phyloP scores from a whole-genome alignment of 2,329 filamentous ascomycete genomes.

The Elsinoe arachidis region DNA sequence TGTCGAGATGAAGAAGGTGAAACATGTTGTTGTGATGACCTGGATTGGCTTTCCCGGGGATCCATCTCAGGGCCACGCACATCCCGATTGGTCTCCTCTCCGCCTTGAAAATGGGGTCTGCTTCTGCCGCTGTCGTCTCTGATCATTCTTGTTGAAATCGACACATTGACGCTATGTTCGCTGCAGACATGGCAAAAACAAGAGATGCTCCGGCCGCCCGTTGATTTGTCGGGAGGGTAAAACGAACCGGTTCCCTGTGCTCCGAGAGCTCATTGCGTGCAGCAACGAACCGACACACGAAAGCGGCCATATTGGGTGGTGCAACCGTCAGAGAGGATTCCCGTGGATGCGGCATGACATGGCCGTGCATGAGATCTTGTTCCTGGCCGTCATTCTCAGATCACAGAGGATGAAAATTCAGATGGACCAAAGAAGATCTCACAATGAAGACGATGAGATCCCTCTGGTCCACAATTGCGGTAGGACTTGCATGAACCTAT shows the following conservation, averaged over 20 bases:
- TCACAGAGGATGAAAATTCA: not conserved
- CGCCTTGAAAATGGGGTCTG: not conserved
- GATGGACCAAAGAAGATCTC: not conserved
- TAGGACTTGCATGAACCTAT: not conserved
- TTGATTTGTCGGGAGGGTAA: not conserved
- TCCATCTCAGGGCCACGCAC: slow-evolving; percentile 5
- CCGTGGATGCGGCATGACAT: not conserved
- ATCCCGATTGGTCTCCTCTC: slow-evolving; percentile 5
- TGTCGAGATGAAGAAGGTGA: not conserved
- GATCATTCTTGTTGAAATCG: not conserved
- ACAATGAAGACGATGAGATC: not conserved
- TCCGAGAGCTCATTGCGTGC: not conserved
- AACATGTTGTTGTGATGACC: slow-evolving; percentile 13
- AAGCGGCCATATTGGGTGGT: not conserved
- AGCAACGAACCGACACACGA: not conserved
- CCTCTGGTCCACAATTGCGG: not conserved
- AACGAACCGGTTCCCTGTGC: not conserved
- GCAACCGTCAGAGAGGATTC: not conserved
- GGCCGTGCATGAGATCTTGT: not conserved
- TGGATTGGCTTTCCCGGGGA: not conserved
- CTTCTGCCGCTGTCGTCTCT: not conserved
- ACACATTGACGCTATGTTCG: not conserved
- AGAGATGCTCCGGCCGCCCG: not conserved
- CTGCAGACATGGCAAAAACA: not conserved
- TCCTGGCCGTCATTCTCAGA: not conserved